Conservation (phyloP, 1,139 yeast genomes). For the Pichia sp. region DNA sequence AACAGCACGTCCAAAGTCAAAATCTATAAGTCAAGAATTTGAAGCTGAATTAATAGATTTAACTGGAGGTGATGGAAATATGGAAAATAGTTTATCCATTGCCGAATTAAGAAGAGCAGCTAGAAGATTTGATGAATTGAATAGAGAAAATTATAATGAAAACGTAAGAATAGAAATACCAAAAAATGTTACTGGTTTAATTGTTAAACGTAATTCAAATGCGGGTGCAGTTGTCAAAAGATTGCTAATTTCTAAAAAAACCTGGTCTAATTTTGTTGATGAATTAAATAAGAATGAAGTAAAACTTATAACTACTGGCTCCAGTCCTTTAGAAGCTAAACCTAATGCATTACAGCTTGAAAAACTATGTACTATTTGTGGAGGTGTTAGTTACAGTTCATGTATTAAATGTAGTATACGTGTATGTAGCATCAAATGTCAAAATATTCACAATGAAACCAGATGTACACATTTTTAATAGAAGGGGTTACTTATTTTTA, state of each 20-base stretch:
- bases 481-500: background rate
- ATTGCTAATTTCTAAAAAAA: conserved; percentile 35
- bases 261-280: conserved; percentile 35
- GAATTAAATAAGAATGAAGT: conserved; percentile 30
- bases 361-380: conserved; percentile 40
- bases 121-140: conserved; percentile 36
- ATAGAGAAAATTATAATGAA: conserved; percentile 38
- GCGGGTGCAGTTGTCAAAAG: conserved; percentile 32
- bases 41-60: conserved; percentile 10
- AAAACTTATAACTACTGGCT: conserved; percentile 18
- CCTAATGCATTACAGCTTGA: conserved; percentile 31
- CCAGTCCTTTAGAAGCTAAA: conserved; percentile 23
- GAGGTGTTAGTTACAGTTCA: conserved; percentile 34
- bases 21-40: conserved; percentile 7
- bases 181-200: conserved; percentile 23
- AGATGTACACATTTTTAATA: conserved; percentile 31
- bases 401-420: conserved; percentile 37
- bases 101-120: conserved; percentile 32
- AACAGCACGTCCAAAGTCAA: conserved; percentile 12
- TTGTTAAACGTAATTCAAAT: conserved; percentile 19
- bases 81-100: conserved; percentile 13
- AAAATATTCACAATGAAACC: conserved; percentile 36
- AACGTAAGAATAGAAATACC: conserved; percentile 34
- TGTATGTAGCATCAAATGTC: conserved; percentile 37
- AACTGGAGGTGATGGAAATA: background rate